These are phyloP conservation scores for Leucaena leucocephala DNA, from an alignment of 306 rosid genomes.

Conservation along the genomic window DNA sequence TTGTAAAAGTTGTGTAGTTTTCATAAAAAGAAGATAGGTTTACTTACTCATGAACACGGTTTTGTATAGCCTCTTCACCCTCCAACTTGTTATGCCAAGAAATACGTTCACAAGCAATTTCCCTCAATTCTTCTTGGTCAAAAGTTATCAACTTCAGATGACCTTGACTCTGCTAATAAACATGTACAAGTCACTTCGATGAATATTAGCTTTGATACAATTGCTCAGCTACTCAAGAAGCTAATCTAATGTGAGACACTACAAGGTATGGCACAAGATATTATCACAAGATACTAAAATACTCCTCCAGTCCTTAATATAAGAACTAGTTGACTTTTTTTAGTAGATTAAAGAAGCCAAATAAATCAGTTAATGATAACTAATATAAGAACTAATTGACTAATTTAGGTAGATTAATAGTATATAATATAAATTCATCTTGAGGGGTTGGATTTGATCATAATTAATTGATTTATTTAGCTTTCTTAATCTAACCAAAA, in stretches of 20 bases:
- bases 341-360: no score
- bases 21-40: conserved; percentile 32
- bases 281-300: conserved; percentile 27
- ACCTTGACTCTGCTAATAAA: conserved; percentile 67
- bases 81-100: conserved; percentile 92
- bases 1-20: conserved; percentile 4
- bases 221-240: conserved; percentile 11
- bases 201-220: conserved; percentile 27
- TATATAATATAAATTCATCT: no score
- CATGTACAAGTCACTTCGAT: conserved; percentile 36
- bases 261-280: conserved; percentile 17
- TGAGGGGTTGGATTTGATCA: no score
- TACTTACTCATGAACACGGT: conserved; percentile 93
- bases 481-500: no score
- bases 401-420: no score
- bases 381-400: no score
- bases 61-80: conserved; percentile 91
- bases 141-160: conserved; percentile 83
- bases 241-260: conserved; percentile 27
- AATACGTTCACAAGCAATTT: conserved; percentile 83
- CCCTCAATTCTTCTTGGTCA: conserved; percentile 88
- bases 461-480: no score
- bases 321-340: no score
- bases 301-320: background rate
- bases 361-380: no score